phyloP scores from a whole-genome alignment of 805 yeast species.

The Candida fluviatilis region DNA sequence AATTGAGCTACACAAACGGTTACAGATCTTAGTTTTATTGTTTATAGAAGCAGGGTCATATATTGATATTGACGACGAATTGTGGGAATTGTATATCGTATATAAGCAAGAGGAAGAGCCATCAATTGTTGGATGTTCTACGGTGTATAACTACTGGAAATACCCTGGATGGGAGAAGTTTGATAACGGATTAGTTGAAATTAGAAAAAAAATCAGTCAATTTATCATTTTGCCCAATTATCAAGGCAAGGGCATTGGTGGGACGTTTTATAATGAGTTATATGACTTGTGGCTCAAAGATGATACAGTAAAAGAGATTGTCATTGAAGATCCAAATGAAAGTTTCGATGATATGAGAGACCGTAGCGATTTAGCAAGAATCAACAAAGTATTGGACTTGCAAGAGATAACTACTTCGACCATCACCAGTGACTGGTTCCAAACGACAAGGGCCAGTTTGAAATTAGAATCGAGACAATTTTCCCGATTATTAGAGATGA shows the following conservation, averaged over 20 bases:
- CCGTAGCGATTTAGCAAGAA: conserved; percentile 58
- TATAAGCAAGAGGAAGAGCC: conserved; percentile 26
- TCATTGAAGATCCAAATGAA: conserved; percentile 94
- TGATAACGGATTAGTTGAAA: conserved; percentile 37
- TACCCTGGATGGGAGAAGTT: conserved; percentile 54
- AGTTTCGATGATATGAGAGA: conserved; percentile 89
- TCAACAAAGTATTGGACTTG: conserved; percentile 18
- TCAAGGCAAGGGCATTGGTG: conserved; percentile 74
- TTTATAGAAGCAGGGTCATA: conserved; percentile 93
- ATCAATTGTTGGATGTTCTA: conserved; percentile 71
- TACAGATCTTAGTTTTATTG: conserved; percentile 75
- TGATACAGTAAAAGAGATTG: conserved; percentile 57
- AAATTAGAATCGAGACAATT: conserved; percentile 80
- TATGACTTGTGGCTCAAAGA: conserved; percentile 54
- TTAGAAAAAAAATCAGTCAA: conserved; percentile 80
- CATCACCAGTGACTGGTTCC: conserved; percentile 34
- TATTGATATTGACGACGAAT: conserved; percentile 69
- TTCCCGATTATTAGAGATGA: conserved; percentile 73
- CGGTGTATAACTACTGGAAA: conserved; percentile 81
- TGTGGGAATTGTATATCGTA: conserved; percentile 76
- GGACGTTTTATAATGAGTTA: conserved; percentile 54
- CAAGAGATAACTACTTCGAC: conserved; percentile 19
- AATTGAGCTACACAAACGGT: conserved; percentile 54
- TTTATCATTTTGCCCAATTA: conserved; percentile 80
- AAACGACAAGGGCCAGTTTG: conserved; percentile 29